Conservation (phyloP, 2,329 filamentous ascomycete genomes). For the Trichoderma sp. region DNA sequence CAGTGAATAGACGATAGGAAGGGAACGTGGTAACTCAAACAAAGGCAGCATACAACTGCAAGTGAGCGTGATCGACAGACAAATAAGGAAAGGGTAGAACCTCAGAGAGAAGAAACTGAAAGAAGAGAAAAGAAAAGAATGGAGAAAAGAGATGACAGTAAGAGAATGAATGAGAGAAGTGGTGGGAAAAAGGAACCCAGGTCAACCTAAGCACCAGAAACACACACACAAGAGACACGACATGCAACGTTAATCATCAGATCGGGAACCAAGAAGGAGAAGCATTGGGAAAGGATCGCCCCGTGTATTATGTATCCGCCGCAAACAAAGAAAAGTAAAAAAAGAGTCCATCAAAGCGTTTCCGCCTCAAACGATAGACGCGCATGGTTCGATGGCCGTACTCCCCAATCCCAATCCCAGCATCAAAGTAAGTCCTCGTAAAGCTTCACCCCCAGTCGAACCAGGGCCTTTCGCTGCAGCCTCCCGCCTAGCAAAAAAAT, state of each 20-base stretch:
- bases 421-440: not conserved
- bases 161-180: constrained; percentile 14
- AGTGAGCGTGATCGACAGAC: constrained; percentile 24
- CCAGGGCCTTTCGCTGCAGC: not conserved
- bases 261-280: constrained; percentile 17
- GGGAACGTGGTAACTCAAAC: constrained; percentile 1
- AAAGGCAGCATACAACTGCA: constrained; percentile 15
- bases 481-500: not conserved
- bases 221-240: constrained; percentile 24
- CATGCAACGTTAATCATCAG: constrained; percentile 16
- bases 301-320: constrained; percentile 18
- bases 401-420: not conserved
- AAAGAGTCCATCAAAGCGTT: not conserved
- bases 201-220: constrained; percentile 21
- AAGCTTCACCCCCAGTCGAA: not conserved
- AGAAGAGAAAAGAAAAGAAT: constrained; percentile 25
- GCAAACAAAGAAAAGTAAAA: not conserved
- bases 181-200: constrained; percentile 12
- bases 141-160: constrained; percentile 21
- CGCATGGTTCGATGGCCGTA: not conserved
- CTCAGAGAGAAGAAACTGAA: constrained; percentile 10
- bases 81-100: constrained; percentile 11
- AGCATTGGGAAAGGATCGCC: constrained; percentile 25
- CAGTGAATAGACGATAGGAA: not conserved
- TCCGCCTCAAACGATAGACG: not conserved